Evolutionary conservation across 768 basidiomycete species (phyloP).

Genomic region (Pleurotus ostreatus): DNA sequence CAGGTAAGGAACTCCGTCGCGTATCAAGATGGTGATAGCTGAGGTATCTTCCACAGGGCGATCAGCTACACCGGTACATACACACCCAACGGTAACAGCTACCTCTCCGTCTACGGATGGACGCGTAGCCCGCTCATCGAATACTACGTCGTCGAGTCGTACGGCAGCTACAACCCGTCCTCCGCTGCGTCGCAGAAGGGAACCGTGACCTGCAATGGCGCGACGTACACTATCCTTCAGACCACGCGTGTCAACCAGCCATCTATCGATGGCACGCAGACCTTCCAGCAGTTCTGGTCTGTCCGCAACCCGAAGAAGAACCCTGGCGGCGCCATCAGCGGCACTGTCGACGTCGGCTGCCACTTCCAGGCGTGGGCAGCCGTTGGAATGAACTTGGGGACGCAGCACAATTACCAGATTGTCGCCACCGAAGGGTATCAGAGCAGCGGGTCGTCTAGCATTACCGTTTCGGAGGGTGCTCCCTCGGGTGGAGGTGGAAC

Average conservation of each 20-base stretch:
- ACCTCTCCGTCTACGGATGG: slow-evolving; percentile 45
- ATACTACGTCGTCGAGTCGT: slow-evolving; percentile 43
- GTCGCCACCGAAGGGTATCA: slow-evolving; percentile 42
- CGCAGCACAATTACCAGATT: slow-evolving; percentile 39
- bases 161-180: slow-evolving; percentile 36
- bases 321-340: slow-evolving; percentile 17
- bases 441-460: slow-evolving; percentile 35
- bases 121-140: slow-evolving; percentile 41
- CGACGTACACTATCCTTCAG: slow-evolving; percentile 37
- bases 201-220: slow-evolving; percentile 36
- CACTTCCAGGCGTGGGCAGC: slow-evolving; percentile 41
- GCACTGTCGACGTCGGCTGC: slow-evolving; percentile 30
- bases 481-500: not conserved
- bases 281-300: slow-evolving; percentile 45
- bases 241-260: slow-evolving; percentile 34
- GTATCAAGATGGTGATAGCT: not conserved
- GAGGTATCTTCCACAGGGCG: slow-evolving; percentile 17
- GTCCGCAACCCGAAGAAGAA: slow-evolving; percentile 32
- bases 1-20: not conserved
- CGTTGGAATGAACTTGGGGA: slow-evolving; percentile 34
- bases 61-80: slow-evolving; percentile 34
- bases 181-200: slow-evolving; percentile 28
- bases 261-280: slow-evolving; percentile 37
- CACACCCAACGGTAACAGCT: slow-evolving; percentile 34
- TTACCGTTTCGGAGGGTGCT: slow-evolving; percentile 12